Evolutionary conservation across 2,329 filamentous ascomycete species (phyloP).

Genomic region (Beauveria sp.): DNA sequence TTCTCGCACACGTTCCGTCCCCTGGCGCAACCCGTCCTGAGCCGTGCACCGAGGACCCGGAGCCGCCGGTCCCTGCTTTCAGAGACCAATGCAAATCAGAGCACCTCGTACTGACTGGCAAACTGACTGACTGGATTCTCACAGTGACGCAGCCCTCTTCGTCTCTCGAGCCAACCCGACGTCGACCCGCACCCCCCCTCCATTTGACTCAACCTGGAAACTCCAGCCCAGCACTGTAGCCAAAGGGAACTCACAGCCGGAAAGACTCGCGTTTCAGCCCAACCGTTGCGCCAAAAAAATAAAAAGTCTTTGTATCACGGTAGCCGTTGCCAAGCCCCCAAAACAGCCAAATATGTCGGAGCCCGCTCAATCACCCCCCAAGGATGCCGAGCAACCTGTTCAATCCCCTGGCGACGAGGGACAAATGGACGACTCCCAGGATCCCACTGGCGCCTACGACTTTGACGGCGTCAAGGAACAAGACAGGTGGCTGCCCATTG

Average conservation of each 20-base stretch:
- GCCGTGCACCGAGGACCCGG: neutral
- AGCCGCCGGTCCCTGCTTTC: neutral
- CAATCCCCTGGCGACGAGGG: slow-evolving; percentile 91
- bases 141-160: slow-evolving; percentile 4
- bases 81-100: slow-evolving; percentile 6
- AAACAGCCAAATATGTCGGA: slow-evolving; percentile 87
- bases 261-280: slow-evolving; percentile 6
- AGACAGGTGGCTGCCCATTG: slow-evolving; percentile 98
- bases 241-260: neutral
- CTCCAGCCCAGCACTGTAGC: neutral
- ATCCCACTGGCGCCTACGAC: slow-evolving; percentile 74
- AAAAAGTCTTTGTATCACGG: slow-evolving; percentile 49
- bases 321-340: slow-evolving; percentile 3
- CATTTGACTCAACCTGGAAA: slow-evolving; percentile 5
- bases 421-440: slow-evolving; percentile 83
- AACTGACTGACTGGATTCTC: neutral
- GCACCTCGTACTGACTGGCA: neutral
- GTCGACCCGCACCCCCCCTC: slow-evolving; percentile 8
- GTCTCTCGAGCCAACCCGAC: slow-evolving; percentile 5
- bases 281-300: slow-evolving; percentile 15
- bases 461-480: slow-evolving; percentile 97
- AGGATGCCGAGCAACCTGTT: slow-evolving; percentile 89
- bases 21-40: neutral
- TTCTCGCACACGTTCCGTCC: neutral
- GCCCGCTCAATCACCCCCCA: slow-evolving; percentile 76